Conservation (phyloP, 106 monocot species). For the Dendrobium chrysotoxum region DNA sequence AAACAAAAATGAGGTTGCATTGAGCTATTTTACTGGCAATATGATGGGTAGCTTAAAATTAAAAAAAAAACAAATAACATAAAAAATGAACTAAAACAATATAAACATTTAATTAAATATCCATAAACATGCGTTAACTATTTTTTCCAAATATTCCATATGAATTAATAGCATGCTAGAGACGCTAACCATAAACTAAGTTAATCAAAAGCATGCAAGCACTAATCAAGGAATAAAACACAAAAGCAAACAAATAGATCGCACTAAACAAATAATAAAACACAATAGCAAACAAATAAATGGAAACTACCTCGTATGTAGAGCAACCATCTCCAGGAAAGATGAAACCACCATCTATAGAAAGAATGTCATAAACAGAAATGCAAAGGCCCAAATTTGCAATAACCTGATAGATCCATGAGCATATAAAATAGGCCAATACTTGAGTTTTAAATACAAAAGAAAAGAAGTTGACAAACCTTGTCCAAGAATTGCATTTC, state of each 20-base stretch:
- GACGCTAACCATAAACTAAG: background rate
- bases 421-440: background rate
- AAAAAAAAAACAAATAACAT: background rate
- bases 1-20: background rate
- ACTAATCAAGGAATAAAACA: background rate
- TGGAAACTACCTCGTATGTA: constrained; percentile 45
- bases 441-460: background rate
- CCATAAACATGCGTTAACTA: background rate
- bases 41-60: background rate
- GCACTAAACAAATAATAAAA: background rate
- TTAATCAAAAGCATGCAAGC: background rate
- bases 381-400: constrained; percentile 86
- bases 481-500: constrained; percentile 79
- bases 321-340: constrained; percentile 54
- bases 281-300: constrained; percentile 6
- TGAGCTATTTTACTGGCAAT: background rate
- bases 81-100: background rate
- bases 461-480: constrained; percentile 23
- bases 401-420: constrained; percentile 41
- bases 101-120: background rate
- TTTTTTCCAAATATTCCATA: background rate
- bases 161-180: background rate
- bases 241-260: constrained; percentile 2
- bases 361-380: constrained; percentile 75
- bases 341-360: constrained; percentile 73